Conservation (phyloP, 73 alveolate species). For the Symbiodinium pilosum region DNA sequence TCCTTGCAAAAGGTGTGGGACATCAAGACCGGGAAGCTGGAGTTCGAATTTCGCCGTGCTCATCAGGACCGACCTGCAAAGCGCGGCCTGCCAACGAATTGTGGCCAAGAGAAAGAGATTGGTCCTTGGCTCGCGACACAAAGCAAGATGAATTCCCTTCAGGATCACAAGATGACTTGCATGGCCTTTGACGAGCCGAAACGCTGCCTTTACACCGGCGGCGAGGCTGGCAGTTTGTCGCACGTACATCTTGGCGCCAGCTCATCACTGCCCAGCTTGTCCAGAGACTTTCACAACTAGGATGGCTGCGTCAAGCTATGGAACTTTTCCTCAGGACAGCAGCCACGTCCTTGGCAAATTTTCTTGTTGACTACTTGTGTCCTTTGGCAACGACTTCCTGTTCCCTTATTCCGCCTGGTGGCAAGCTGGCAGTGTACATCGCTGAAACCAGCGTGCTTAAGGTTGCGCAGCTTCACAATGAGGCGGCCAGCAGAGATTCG, state of each 20-base stretch:
- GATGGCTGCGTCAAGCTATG: conserved; percentile 84
- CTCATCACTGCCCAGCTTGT: too few species aligned
- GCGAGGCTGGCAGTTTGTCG: conserved; percentile 37
- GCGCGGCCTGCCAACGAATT: neutral
- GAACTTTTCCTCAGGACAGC: conserved; percentile 94
- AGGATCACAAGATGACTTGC: conserved; percentile 93
- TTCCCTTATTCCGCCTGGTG: too few species aligned
- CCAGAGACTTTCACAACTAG: conserved; percentile 17
- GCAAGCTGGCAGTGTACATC: too few species aligned
- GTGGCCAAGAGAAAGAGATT: too few species aligned
- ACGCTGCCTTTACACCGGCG: conserved; percentile 88
- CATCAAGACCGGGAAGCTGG: conserved; percentile 90
- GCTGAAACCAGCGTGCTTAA: too few species aligned
- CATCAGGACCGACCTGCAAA: conserved; percentile 38
- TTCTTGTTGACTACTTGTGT: neutral
- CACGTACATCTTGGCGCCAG: too few species aligned
- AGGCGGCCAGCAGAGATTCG: conserved; percentile 74
- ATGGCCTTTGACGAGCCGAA: conserved; percentile 88
- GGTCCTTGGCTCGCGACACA: neutral
- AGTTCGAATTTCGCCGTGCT: conserved; percentile 88
- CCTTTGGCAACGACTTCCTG: too few species aligned
- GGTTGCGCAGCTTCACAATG: conserved; percentile 80
- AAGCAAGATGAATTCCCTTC: neutral
- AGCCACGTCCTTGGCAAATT: conserved; percentile 18
- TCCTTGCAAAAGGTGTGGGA: conserved; percentile 58